Percentiles rank a stretch among this genome's conserved stretches.
These are phyloP conservation scores for Ceratobasidium papillatum DNA, from an alignment of 1,284 basidiomycete genomes.

Conservation along the genomic window DNA sequence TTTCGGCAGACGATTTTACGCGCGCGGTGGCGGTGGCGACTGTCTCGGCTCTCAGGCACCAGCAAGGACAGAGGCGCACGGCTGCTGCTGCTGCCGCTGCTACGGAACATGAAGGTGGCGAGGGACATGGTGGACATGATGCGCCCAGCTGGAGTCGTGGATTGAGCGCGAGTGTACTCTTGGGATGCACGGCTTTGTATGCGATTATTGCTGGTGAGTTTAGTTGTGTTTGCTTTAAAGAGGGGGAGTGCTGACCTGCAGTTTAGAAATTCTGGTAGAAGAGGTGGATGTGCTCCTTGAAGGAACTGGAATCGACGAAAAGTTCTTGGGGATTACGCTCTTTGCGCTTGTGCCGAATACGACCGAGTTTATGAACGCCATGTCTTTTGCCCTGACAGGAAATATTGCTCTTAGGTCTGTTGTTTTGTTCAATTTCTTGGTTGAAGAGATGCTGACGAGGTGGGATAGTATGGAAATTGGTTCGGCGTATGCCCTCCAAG, in stretches of 20 bases:
- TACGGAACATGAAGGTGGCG: constrained; percentile 56
- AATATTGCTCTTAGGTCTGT: constrained; percentile 94
- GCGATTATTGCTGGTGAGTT: constrained; percentile 91
- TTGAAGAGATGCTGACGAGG: neutral
- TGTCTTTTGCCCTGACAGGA: constrained; percentile 97
- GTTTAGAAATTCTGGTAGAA: constrained; percentile 88
- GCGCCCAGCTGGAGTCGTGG: constrained; percentile 94
- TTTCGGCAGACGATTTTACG: constrained; percentile 87
- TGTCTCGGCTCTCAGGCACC: constrained; percentile 82
- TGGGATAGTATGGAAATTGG: constrained; percentile 94
- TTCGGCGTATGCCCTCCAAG: constrained; percentile 97
- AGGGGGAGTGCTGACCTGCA: neutral
- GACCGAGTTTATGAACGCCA: constrained; percentile 99
- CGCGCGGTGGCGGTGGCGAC: constrained; percentile 91
- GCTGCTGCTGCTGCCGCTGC: too few relatives aligned
- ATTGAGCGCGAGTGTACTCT: constrained; percentile 85
- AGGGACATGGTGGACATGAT: constrained; percentile 87
- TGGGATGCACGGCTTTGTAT: constrained; percentile 92
- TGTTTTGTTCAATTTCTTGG: too few relatives aligned
- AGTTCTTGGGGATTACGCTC: constrained; percentile 95
- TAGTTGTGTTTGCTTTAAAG: neutral
- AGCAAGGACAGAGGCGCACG: constrained; percentile 48
- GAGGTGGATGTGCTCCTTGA: constrained; percentile 95
- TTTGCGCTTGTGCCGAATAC: constrained; percentile 99
- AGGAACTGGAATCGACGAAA: constrained; percentile 95